A percentile compares a stretch with the other conserved stretches of the same genome.
These are phyloP conservation scores for Cornus suecica DNA, from an alignment of 148 eudicot genomes.

Conservation along the genomic window DNA sequence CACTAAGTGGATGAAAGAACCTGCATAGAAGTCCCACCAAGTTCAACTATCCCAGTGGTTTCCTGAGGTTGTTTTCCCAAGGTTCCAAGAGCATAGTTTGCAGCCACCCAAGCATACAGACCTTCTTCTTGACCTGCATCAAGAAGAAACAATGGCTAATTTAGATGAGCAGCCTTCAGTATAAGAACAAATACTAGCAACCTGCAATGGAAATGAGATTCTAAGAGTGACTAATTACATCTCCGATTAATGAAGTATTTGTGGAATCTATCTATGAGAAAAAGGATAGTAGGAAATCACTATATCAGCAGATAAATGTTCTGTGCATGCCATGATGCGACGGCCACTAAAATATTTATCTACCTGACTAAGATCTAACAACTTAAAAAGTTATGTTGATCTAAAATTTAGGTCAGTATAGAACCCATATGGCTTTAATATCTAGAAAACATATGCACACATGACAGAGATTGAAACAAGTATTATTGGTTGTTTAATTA, in stretches of 20 bases:
- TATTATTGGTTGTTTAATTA: too few species aligned
- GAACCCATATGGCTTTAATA: too few species aligned
- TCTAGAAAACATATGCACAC: too few species aligned
- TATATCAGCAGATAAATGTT: not conserved
- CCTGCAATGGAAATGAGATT: too few species aligned
- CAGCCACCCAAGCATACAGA: slow-evolving; percentile 50
- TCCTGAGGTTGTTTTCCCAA: slow-evolving; percentile 40
- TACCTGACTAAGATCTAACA: too few species aligned
- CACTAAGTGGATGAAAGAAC: slow-evolving; percentile 20
- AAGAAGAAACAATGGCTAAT: not conserved
- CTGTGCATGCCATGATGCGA: not conserved
- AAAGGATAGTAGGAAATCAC: not conserved
- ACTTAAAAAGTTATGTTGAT: too few species aligned
- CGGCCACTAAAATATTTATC: not conserved
- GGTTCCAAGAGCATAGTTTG: slow-evolving; percentile 49
- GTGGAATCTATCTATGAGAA: not conserved
- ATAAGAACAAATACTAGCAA: too few species aligned
- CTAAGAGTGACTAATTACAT: not conserved
- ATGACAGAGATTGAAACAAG: too few species aligned
- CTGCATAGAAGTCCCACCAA: slow-evolving; percentile 53
- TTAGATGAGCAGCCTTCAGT: not conserved
- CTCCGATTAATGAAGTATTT: not conserved
- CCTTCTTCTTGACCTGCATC: slow-evolving; percentile 40
- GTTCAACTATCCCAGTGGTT: slow-evolving; percentile 44
- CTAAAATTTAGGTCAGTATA: too few species aligned